Base-by-base conservation (phyloP, 352 stramenopile species). In the Pythium biforme region DNA sequence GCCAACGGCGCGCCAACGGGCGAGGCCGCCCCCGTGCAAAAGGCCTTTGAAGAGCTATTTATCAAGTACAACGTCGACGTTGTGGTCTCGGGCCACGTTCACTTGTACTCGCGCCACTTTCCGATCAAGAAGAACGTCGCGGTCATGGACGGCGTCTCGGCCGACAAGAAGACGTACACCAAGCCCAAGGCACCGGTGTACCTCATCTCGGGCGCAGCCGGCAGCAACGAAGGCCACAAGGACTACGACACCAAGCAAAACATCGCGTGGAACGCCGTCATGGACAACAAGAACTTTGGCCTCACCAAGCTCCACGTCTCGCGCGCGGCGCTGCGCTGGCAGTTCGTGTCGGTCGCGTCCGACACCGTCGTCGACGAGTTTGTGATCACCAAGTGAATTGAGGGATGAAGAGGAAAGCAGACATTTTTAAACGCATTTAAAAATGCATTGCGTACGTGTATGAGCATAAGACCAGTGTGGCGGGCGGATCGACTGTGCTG, bases 41-140 rank as follows among this genome's bases (percentile, higher is more conserved):
- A 45, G 11, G 81, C 85, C 1, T 92, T 97, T 40, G 89, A 97
- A 59, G 73, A 70, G 15, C 72, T 97, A 10, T 80, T 97, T 20
- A 65, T 93, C 51, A 88, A 91, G 67, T 94, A 92, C 81, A 70
- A 79, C 31, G 88, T 97, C 10, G 88, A 97, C 43, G 66, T 96
- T 4, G 89, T 95, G 23, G 55, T 97, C 26, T 69, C 80, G 2
- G 90, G 90, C 6, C 90, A 97, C 68, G 68, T 91, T 25, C 90
- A 97, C 68, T 82, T 76, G 41, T 97, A 95, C 61, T 81, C 96
- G 60, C 77, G 88, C 4, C 73, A 90, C 4, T 68, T 86, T 1
- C 87, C 86, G 1, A 77, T 92, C 46, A 66, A 62, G 0, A 69
- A 80, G 11, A 73, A 62, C 59, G 62, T 69, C 15, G 58, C 74